These are phyloP conservation scores for Bryoglossum gracile DNA, from an alignment of 495 filamentous ascomycete species.

Conservation along the genomic window DNA sequence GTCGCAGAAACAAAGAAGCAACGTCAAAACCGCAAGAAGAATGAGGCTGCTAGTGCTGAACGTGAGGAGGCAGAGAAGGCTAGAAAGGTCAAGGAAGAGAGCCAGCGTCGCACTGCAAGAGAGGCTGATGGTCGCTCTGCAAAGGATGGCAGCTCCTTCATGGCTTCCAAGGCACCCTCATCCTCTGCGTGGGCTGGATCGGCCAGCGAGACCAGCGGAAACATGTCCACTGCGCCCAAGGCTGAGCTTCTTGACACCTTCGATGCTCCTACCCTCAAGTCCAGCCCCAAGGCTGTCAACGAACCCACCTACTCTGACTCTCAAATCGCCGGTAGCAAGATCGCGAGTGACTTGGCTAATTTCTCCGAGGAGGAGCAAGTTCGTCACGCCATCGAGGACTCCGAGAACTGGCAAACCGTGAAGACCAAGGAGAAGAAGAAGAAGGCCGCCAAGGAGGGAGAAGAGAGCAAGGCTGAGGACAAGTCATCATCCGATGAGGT, in stretches of 20 bases:
- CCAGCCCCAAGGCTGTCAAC: neutral
- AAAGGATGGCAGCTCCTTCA: conserved; percentile 56
- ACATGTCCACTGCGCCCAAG: conserved; percentile 13
- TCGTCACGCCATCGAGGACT: conserved; percentile 52
- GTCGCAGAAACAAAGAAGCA: conserved; percentile 80
- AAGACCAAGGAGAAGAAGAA: conserved; percentile 39
- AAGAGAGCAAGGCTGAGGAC: neutral
- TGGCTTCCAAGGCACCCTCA: conserved; percentile 46
- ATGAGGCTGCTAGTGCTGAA: conserved; percentile 60
- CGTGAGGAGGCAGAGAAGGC: conserved; percentile 69
- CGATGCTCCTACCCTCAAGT: conserved; percentile 39
- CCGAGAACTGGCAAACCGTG: conserved; percentile 70
- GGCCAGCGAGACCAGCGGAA: conserved; percentile 22
- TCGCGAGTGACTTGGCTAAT: conserved; percentile 38
- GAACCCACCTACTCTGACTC: conserved; percentile 22
- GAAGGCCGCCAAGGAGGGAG: conserved; percentile 4
- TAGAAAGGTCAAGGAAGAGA: conserved; percentile 63
- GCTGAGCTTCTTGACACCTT: conserved; percentile 70
- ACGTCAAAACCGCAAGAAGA: conserved; percentile 77
- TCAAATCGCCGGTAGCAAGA: conserved; percentile 8
- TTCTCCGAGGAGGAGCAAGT: conserved; percentile 85
- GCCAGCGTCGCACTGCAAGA: conserved; percentile 71
- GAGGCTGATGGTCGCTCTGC: conserved; percentile 72
- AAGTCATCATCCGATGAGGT: conserved; percentile 6
- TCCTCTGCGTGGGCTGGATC: conserved; percentile 46